Evolutionary conservation across 768 basidiomycete species (phyloP).

Genomic region (Boletus coccyginus): DNA sequence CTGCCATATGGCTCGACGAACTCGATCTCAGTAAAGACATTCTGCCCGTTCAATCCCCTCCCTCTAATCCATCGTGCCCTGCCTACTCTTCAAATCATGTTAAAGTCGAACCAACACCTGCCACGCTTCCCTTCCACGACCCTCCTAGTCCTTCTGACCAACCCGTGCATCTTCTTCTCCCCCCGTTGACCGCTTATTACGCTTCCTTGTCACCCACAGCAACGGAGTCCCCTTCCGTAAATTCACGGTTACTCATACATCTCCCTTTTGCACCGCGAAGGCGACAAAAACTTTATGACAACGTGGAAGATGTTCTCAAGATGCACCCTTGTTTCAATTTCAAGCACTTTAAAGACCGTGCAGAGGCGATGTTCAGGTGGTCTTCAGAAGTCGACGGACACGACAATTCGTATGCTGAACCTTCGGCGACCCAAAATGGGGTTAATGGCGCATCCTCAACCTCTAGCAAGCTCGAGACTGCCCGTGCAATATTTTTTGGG

Average conservation of each 20-base stretch:
- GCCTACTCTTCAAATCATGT: slow-evolving; percentile 20
- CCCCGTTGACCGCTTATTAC: slow-evolving; percentile 19
- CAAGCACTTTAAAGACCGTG: slow-evolving; percentile 43
- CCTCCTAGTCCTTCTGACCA: slow-evolving; percentile 14
- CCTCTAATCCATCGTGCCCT: slow-evolving; percentile 14
- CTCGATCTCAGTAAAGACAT: slow-evolving; percentile 38
- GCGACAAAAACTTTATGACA: slow-evolving; percentile 38
- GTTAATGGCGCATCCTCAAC: slow-evolving; percentile 14
- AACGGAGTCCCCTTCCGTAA: slow-evolving; percentile 34
- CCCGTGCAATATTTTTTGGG: slow-evolving; percentile 33
- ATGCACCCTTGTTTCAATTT: slow-evolving; percentile 52
- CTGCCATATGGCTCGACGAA: slow-evolving; percentile 59
- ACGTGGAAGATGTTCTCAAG: slow-evolving; percentile 41
- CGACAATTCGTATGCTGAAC: slow-evolving; percentile 11
- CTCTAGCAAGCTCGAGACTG: slow-evolving; percentile 24
- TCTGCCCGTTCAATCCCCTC: slow-evolving; percentile 17
- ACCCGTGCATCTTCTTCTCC: slow-evolving; percentile 22
- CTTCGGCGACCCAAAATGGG: slow-evolving; percentile 32
- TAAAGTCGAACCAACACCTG: slow-evolving; percentile 36
- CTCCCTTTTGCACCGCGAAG: slow-evolving; percentile 39
- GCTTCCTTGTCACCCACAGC: slow-evolving; percentile 22
- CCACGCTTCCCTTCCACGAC: slow-evolving; percentile 25
- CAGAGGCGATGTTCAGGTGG: slow-evolving; percentile 45
- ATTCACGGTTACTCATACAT: slow-evolving; percentile 35
- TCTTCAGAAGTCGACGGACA: slow-evolving; percentile 30